A percentile compares a stretch with the other conserved stretches of the same genome.
Evolutionary conservation across 23 red algal species (phyloP).

Genomic region (Cyanidiococcus yangmingshanensis): DNA sequence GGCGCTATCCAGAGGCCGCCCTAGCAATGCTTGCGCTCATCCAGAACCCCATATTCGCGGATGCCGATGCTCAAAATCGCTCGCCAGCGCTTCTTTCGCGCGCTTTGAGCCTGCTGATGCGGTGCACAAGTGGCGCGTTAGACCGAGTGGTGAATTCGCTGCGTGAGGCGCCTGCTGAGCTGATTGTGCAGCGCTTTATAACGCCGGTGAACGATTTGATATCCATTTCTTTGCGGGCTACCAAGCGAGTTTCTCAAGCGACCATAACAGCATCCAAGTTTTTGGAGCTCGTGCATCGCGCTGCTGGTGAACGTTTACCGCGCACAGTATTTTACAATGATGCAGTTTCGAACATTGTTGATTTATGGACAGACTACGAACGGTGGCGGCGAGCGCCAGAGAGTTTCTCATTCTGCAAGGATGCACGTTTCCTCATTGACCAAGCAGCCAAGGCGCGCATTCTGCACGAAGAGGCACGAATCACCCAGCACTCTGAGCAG

Average conservation of each 20-base stretch:
- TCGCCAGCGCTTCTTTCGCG: slow-evolving; percentile 5
- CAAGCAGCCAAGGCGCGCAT: slow-evolving; percentile 67
- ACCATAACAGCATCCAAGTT: slow-evolving; percentile 17
- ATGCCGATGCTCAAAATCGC: slow-evolving; percentile 21
- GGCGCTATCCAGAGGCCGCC: slow-evolving; percentile 23
- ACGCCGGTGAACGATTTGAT: neutral
- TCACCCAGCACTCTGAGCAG: slow-evolving; percentile 52
- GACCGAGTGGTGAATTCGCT: slow-evolving; percentile 41
- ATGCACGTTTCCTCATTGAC: slow-evolving; percentile 67
- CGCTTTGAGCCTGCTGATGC: neutral
- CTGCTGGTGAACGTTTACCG: slow-evolving; percentile 17
- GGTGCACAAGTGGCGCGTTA: slow-evolving; percentile 24
- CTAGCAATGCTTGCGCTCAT: slow-evolving; percentile 14
- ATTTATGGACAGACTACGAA: slow-evolving; percentile 66
- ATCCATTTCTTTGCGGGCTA: neutral
- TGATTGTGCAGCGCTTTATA: slow-evolving; percentile 23
- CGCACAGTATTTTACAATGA: slow-evolving; percentile 78
- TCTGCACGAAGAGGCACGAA: slow-evolving; percentile 49
- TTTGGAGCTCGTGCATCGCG: slow-evolving; percentile 39
- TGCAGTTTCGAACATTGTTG: slow-evolving; percentile 49
- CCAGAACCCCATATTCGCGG: slow-evolving; percentile 24
- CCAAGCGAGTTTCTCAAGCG: slow-evolving; percentile 12
- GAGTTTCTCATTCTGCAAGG: slow-evolving; percentile 66
- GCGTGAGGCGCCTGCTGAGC: slow-evolving; percentile 41
- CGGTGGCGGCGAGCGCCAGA: slow-evolving; percentile 29